Evolutionary conservation across 768 basidiomycete genomes (phyloP).

Genomic region (Leccinum variicolor): DNA sequence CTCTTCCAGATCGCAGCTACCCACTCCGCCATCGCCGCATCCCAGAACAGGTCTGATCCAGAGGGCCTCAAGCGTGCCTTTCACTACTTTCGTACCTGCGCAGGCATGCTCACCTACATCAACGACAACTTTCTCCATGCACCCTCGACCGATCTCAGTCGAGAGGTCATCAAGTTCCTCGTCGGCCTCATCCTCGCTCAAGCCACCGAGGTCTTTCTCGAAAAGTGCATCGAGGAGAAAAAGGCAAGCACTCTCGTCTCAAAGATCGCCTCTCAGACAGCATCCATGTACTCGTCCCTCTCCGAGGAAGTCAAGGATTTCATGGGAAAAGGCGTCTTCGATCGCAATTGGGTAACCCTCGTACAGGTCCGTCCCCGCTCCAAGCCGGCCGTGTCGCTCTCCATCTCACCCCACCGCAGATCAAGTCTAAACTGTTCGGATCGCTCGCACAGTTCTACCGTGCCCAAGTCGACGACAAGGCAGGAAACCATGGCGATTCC

Average conservation of each 20-base stretch:
- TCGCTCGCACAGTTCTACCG: conserved; percentile 89
- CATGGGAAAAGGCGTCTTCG: conserved; percentile 93
- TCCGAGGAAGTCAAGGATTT: conserved; percentile 95
- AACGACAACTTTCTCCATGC: conserved; percentile 99
- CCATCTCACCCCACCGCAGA: conserved; percentile 40
- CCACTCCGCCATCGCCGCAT: conserved; percentile 85
- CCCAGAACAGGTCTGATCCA: conserved; percentile 82
- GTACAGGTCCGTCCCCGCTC: conserved; percentile 56
- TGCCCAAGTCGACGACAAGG: conserved; percentile 68
- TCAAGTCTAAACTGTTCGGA: conserved; percentile 87
- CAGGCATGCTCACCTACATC: conserved; percentile 98
- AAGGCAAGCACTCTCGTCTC: conserved; percentile 73
- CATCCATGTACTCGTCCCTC: conserved; percentile 76
- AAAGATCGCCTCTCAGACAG: conserved; percentile 83
- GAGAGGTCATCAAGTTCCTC: conserved; percentile 95
- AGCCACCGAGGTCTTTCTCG: conserved; percentile 94
- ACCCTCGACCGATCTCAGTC: conserved; percentile 89
- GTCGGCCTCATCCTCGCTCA: conserved; percentile 87
- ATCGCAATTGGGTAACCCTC: conserved; percentile 89
- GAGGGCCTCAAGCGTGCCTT: conserved; percentile 94
- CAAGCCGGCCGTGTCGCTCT: background rate
- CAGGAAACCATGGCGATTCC: conserved; percentile 82
- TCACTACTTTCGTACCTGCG: conserved; percentile 83
- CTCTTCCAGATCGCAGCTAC: conserved; percentile 95
- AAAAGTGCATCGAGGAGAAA: conserved; percentile 93